Evolutionary conservation across 768 basidiomycete genomes (phyloP), one percentile per base, ranked within the genome.

Genomic region (Tricholoma terreum): DNA sequence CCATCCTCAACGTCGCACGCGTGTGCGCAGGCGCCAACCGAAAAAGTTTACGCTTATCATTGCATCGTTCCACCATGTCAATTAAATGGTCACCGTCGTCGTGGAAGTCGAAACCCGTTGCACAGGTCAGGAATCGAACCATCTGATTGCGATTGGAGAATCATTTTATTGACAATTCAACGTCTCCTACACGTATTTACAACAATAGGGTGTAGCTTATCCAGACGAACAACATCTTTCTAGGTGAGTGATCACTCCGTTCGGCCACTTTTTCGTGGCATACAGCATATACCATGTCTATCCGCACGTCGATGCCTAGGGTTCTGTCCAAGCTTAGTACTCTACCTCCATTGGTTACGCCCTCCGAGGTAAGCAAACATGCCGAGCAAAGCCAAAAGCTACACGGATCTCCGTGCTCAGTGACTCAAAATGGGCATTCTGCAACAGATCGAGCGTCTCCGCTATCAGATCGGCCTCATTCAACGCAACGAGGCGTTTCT

Each of bases 401-500:
- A 69, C 70, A 63, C 60, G 66, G 67, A 71, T 65, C 65, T 68
- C 62, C 46, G 38, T 59, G 59, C 62, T 55, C 55, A 60, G 43
- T 59, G 34, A 52, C 51, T 54, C 52, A 50, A 54, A 46, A 61
- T 43, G 55, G 54, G 49, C 56, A 46, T 36, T 46, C 58, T 51
- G 24, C 52, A n/a, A 15, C 57, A 91, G 91, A 89, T 93, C 67
- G 90, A 93, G 69, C 82, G 92, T 9, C 78, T 98, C 55, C 81
- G 93, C 50, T 79, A 85, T 67, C 92, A 95, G 60, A 77, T 98
- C 17, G 75, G 79, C 33, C 84, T 84, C 34, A 94, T 95, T 2
- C 89, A 97, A 63, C 80, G 80, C 17, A 91, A 92, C 60, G 85
- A 95, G 65, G 94, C 93, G 0, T 98, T 99, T 73, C 79, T 99